These are phyloP conservation scores for Lippia alba DNA, from an alignment of 305 asterid species.

Conservation along the genomic window DNA sequence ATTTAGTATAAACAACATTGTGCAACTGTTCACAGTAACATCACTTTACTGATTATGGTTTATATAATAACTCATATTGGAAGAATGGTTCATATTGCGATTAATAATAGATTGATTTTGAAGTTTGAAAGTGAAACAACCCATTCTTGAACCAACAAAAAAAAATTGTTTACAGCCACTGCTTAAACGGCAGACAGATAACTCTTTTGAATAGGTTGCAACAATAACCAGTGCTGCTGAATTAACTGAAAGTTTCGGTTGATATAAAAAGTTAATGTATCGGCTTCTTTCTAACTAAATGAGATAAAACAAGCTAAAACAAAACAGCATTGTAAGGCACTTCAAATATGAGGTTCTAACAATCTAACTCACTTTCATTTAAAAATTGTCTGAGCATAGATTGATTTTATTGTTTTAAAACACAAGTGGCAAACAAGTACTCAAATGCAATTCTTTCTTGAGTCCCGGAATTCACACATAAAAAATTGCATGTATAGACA, in stretches of 20 bases:
- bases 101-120: background rate
- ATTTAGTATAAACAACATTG: background rate
- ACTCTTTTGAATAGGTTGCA: background rate
- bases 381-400: background rate
- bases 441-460: background rate
- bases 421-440: background rate
- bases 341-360: background rate
- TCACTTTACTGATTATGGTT: background rate
- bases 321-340: background rate
- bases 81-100: background rate
- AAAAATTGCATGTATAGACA: background rate
- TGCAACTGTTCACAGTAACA: background rate
- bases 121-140: background rate
- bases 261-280: background rate
- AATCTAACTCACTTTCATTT: background rate
- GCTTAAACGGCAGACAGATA: background rate
- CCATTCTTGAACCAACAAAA: background rate
- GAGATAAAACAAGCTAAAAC: background rate
- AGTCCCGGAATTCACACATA: background rate
- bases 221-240: background rate
- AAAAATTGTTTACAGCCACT: background rate
- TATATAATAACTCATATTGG: no score
- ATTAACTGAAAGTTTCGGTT: background rate
- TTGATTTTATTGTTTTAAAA: background rate
- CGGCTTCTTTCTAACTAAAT: background rate